phyloP scores from a whole-genome alignment of 1,284 basidiomycete genomes.

The Cryptococcus sp. region DNA sequence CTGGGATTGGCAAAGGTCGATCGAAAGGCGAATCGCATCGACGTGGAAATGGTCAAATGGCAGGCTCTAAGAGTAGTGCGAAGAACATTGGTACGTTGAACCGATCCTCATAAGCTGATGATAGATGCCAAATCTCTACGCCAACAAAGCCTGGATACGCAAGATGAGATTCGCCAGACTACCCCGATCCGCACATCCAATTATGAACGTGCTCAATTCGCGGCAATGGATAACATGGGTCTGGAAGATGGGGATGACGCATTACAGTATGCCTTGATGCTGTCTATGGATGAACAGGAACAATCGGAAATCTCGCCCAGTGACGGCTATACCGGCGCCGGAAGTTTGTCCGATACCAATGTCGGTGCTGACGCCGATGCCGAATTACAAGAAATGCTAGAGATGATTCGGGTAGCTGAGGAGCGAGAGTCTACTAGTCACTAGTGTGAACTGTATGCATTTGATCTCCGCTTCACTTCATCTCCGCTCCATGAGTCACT shows the following conservation, averaged over 20 bases:
- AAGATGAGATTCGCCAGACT: conserved; percentile 22
- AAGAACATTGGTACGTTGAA: conserved; percentile 17
- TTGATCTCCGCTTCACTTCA: no score
- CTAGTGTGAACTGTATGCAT: no score
- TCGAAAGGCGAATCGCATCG: conserved; percentile 25
- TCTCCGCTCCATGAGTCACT: no score
- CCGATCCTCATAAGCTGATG: neutral
- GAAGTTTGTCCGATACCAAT: conserved; percentile 1
- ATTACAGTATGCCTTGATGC: conserved; percentile 39
- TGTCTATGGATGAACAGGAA: conserved; percentile 30
- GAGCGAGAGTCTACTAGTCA: conserved; percentile 13
- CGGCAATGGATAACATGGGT: conserved; percentile 34
- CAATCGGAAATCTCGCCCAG: neutral
- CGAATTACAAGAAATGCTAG: conserved; percentile 26
- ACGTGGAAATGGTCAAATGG: conserved; percentile 19
- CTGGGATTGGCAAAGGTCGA: conserved; percentile 37
- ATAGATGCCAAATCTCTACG: conserved; percentile 26
- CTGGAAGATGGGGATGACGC: conserved; percentile 39
- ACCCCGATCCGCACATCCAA: neutral
- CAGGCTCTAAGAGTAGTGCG: conserved; percentile 17
- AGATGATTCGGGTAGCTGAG: conserved; percentile 32
- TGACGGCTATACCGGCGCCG: conserved; percentile 2
- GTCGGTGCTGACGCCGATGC: conserved; percentile 20
- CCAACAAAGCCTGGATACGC: conserved; percentile 26
- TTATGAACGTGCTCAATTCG: conserved; percentile 14